Evolutionary conservation across 192 early-diverging fungal species (phyloP).

Genomic region (Linnemannia elongata): DNA sequence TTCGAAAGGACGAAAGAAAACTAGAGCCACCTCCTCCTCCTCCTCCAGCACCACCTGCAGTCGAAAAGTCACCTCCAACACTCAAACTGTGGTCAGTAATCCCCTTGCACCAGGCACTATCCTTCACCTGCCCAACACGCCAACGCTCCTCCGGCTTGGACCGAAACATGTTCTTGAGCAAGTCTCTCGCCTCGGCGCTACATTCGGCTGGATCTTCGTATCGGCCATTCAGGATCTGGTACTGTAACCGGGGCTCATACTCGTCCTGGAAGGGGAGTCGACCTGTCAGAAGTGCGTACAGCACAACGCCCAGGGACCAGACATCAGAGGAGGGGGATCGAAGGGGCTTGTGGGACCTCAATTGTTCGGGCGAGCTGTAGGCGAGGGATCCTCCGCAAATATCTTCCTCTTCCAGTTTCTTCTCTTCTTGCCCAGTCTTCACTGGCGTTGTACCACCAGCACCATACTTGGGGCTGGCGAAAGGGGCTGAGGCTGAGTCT

Average conservation of each 20-base stretch:
- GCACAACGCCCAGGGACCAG: slow-evolving; percentile 84
- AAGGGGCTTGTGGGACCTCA: slow-evolving; percentile 60
- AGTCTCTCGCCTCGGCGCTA: slow-evolving; percentile 46
- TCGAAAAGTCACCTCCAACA: background rate
- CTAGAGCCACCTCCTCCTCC: background rate
- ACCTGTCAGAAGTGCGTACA: slow-evolving; percentile 80
- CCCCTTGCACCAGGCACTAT: slow-evolving; percentile 57
- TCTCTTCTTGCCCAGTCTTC: background rate
- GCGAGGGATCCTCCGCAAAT: slow-evolving; percentile 73
- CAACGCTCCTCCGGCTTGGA: slow-evolving; percentile 61
- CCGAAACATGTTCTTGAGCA: slow-evolving; percentile 62
- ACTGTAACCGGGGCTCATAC: slow-evolving; percentile 78
- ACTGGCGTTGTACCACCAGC: background rate
- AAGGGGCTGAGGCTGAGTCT: background rate
- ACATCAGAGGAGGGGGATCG: slow-evolving; percentile 74
- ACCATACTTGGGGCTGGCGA: background rate
- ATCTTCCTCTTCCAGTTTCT: slow-evolving; percentile 20
- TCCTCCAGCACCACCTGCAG: too few species aligned
- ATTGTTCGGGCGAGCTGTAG: slow-evolving; percentile 81
- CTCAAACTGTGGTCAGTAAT: background rate
- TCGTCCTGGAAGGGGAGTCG: slow-evolving; percentile 85
- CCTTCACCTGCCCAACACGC: slow-evolving; percentile 59
- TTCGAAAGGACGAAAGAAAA: slow-evolving; percentile 17
- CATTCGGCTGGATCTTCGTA: slow-evolving; percentile 67
- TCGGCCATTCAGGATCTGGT: slow-evolving; percentile 74